These are phyloP conservation scores for Dipodascopsis uninucleata DNA, from an alignment of 805 yeast genomes.

Conservation along the genomic window DNA sequence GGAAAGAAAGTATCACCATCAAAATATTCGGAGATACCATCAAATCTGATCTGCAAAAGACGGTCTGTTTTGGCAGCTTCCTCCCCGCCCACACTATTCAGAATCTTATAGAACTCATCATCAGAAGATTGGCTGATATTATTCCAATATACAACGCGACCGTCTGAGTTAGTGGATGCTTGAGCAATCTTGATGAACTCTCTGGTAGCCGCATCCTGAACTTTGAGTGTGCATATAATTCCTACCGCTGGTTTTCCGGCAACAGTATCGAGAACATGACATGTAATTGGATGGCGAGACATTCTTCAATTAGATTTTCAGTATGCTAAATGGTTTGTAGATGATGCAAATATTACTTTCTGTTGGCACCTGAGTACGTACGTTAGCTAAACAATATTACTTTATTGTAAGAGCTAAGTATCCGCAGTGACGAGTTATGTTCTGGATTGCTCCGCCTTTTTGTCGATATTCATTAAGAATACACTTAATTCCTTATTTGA, in stretches of 20 bases:
- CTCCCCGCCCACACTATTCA: conserved; percentile 38
- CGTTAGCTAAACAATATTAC: too few species aligned
- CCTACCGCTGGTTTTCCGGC: conserved; percentile 74
- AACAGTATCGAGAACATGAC: conserved; percentile 85
- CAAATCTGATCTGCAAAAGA: conserved; percentile 60
- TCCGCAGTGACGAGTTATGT: too few species aligned
- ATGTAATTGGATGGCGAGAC: conserved; percentile 62
- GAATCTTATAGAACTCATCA: conserved; percentile 32
- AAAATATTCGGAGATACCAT: conserved; percentile 66
- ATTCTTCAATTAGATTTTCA: conserved; percentile 15
- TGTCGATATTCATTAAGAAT: too few species aligned
- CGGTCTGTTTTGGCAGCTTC: conserved; percentile 1
- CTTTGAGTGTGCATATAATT: conserved; percentile 57
- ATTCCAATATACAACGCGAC: conserved; percentile 70
- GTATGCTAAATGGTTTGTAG: too few species aligned
- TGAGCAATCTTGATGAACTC: conserved; percentile 53
- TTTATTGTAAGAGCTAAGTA: too few species aligned
- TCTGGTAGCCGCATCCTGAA: conserved; percentile 33
- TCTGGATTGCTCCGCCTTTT: too few species aligned
- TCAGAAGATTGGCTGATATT: background rate
- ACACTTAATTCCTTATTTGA: too few species aligned
- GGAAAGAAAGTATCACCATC: conserved; percentile 71
- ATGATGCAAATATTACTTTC: too few species aligned
- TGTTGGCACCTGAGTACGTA: too few species aligned
- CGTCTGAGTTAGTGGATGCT: conserved; percentile 73